Percentiles rank a stretch among this genome's conserved stretches.
Conservation (phyloP, 345 rosid species). For the Citrus unshiu region DNA sequence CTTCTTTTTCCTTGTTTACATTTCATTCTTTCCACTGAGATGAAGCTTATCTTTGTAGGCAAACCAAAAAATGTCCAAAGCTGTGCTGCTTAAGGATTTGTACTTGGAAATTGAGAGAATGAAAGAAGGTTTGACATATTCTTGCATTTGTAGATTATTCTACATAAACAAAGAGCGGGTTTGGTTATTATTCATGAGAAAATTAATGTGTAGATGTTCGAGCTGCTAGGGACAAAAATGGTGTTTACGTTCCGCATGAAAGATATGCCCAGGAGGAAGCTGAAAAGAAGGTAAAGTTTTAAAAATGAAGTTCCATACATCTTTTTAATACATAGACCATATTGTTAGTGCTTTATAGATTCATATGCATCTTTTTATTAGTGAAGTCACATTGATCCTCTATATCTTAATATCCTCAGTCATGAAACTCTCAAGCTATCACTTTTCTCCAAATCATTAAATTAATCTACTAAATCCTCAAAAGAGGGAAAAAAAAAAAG, state of each 20-base stretch:
- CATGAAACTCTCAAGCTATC: not conserved
- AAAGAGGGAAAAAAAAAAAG: too few species aligned
- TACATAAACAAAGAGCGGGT: not conserved
- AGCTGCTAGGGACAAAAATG: slow-evolving; percentile 92
- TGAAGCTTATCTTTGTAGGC: slow-evolving; percentile 49
- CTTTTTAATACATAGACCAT: not conserved
- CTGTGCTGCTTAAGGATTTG: slow-evolving; percentile 82
- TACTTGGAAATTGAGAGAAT: slow-evolving; percentile 83
- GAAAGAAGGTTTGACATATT: slow-evolving; percentile 70
- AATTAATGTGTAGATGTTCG: slow-evolving; percentile 62
- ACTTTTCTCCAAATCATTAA: not conserved
- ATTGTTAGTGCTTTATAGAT: not conserved
- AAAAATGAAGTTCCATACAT: not conserved
- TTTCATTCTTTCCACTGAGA: slow-evolving; percentile 10
- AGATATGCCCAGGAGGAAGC: slow-evolving; percentile 80
- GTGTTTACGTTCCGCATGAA: slow-evolving; percentile 82
- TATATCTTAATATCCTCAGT: not conserved
- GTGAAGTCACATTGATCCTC: not conserved
- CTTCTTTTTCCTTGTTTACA: slow-evolving; percentile 3
- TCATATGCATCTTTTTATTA: not conserved
- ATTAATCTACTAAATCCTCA: not conserved
- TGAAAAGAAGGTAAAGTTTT: slow-evolving; percentile 71
- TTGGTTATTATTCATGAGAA: not conserved
- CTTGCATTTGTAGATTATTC: not conserved
- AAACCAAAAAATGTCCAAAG: slow-evolving; percentile 84